phyloP scores from a whole-genome alignment of 129 eudicot species.

The Heracleum sosnowskyi region DNA sequence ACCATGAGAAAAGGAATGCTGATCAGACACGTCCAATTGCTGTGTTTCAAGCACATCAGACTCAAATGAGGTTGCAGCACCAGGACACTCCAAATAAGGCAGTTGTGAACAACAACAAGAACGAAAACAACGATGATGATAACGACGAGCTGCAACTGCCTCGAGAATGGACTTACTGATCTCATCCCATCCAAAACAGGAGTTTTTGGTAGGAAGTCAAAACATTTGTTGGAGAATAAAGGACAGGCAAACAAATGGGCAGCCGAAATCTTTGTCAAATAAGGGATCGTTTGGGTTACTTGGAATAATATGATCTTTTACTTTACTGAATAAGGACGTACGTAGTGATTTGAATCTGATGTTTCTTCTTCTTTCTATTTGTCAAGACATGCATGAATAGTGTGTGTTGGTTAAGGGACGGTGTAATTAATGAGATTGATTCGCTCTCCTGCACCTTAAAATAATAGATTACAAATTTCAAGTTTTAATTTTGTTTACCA shows the following conservation, averaged over 20 bases:
- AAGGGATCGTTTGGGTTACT: not conserved
- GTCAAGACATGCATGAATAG: not conserved
- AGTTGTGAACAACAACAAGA: not conserved
- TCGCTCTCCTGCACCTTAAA: not conserved
- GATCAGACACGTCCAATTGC: not conserved
- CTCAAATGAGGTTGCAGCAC: not conserved
- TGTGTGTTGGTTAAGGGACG: not conserved
- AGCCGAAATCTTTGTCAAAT: not conserved
- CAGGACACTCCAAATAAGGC: not conserved
- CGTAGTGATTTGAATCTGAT: not conserved
- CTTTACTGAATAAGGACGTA: not conserved
- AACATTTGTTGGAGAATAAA: not conserved
- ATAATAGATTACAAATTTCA: too few species aligned
- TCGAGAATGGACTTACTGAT: slow-evolving; percentile 17
- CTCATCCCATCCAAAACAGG: not conserved
- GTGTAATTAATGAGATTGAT: not conserved
- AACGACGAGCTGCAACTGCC: slow-evolving; percentile 8
- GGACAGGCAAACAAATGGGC: not conserved
- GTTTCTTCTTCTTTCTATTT: not conserved
- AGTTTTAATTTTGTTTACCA: not conserved
- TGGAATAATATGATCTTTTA: not conserved
- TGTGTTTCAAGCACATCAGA: not conserved
- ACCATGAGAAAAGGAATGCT: slow-evolving; percentile 5
- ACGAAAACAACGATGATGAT: not conserved
- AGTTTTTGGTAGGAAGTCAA: too few species aligned